Evolutionary conservation across 2,329 filamentous ascomycete species (phyloP), one percentile per base, ranked within the genome.

Genomic region (Biscogniauxia sp.): DNA sequence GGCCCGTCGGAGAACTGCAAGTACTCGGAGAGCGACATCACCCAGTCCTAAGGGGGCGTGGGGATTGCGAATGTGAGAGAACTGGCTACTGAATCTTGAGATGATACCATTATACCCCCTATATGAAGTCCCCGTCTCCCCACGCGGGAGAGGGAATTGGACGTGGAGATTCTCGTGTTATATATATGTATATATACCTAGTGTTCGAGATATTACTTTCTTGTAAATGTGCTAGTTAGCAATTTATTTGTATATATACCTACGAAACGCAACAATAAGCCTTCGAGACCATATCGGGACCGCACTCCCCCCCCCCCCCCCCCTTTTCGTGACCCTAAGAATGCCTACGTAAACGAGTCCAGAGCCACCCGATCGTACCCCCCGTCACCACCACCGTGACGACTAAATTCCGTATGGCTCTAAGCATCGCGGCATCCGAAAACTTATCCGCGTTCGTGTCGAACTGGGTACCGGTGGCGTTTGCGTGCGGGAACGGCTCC

Each of bases 251-350:
- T 32, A 32, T 32, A 32, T 32, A 41, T 41, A n/a, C n/a, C n/a
- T n/a, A 45, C 11, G 5, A 45, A 45, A 45, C n/a, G 13, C 13
- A n/a, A 1, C 74, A 67, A n/a, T 3, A 2, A 9, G 11, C 2
- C 6, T 45, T n/a, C 17, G 11, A n/a, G 37, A 45, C 15, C 17
- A 6, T 6, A 45, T 32, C 28, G 23, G 23, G 5, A 32, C 28
- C 6, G 11, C 28, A 5, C 9, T 7, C 28, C 11, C 28, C 7
- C 11, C 2, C n/a, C n/a, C n/a, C n/a, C n/a, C n/a, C n/a, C n/a
- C n/a, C n/a, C n/a, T n/a, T n/a, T n/a, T 32, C 28, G 28, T 32
- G 3, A 32, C 11, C 9, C 28, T 13, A 3, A 13, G 28, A 32
- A 13, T 13, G n/a, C 37, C n/a, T 45, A 13, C 13, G 37, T n/a